These are phyloP conservation scores for Penicillium sp. DNA, from an alignment of 2,329 filamentous ascomycete species.

Conservation along the genomic window DNA sequence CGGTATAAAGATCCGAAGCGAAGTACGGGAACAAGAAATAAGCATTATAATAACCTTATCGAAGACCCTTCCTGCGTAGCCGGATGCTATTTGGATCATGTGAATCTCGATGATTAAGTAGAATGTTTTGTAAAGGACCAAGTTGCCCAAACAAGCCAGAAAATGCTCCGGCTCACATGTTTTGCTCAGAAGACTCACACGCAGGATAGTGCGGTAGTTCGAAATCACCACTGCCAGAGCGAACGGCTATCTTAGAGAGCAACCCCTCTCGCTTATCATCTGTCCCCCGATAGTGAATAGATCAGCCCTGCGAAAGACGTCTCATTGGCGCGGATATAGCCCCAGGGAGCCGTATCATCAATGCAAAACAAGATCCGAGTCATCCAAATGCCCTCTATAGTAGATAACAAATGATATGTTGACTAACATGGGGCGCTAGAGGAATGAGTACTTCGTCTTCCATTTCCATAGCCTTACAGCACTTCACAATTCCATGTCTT, in stretches of 20 bases:
- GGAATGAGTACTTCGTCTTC: not conserved
- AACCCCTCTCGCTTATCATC: not conserved
- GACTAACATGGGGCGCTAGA: not conserved
- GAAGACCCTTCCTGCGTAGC: too few species aligned
- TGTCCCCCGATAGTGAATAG: not conserved
- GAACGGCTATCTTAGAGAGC: not conserved
- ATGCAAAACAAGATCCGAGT: not conserved
- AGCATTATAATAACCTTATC: too few species aligned
- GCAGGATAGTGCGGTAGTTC: not conserved
- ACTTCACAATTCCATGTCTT: not conserved
- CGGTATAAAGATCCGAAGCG: too few species aligned
- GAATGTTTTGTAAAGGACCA: too few species aligned
- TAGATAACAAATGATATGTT: not conserved
- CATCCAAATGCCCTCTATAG: not conserved
- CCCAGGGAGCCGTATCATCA: not conserved
- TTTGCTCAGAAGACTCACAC: too few species aligned
- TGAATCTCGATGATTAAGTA: too few species aligned
- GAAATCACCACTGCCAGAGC: too few species aligned
- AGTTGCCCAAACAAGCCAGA: too few species aligned
- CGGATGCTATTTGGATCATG: too few species aligned
- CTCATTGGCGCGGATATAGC: not conserved
- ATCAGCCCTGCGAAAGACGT: not conserved
- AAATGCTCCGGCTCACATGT: too few species aligned
- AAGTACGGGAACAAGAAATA: too few species aligned
- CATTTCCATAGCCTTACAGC: not conserved